Conservation (phyloP, 768 basidiomycete species). For the Lactarius deliciosus region DNA sequence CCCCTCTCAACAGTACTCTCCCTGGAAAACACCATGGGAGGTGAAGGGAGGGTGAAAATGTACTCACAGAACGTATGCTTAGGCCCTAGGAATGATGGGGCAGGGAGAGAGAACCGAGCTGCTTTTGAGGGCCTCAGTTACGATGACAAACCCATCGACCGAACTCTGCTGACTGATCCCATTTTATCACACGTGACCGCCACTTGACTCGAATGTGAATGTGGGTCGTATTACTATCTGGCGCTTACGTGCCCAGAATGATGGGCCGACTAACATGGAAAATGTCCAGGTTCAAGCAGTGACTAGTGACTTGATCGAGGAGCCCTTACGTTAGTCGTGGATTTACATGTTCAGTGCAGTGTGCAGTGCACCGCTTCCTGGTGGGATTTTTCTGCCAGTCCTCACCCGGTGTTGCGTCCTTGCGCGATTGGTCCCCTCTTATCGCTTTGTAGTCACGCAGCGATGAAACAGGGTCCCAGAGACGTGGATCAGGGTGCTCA, state of each 20-base stretch:
- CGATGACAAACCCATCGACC: constrained; percentile 16
- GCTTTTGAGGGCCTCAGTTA: constrained; percentile 10
- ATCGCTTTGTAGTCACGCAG: neutral
- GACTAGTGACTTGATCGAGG: no score
- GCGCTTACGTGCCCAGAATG: neutral
- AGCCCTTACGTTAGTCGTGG: no score
- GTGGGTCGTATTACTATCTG: neutral
- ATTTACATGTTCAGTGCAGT: no score
- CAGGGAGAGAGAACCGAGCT: neutral
- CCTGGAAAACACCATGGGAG: neutral
- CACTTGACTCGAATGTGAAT: neutral
- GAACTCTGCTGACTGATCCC: constrained; percentile 17
- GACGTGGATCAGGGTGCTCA: neutral
- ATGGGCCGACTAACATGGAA: neutral
- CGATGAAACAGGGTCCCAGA: neutral
- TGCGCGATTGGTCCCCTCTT: neutral
- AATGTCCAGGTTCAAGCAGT: no score
- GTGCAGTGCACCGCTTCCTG: neutral
- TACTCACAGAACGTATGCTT: constrained; percentile 19
- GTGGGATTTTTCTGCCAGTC: neutral
- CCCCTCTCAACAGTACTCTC: constrained; percentile 6
- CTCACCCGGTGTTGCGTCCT: neutral
- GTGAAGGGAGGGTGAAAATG: neutral
- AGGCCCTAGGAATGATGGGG: neutral
- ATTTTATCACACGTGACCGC: constrained; percentile 14